These are phyloP conservation scores for Corynascus novoguineensis DNA, from an alignment of 495 filamentous ascomycete genomes.

Conservation along the genomic window DNA sequence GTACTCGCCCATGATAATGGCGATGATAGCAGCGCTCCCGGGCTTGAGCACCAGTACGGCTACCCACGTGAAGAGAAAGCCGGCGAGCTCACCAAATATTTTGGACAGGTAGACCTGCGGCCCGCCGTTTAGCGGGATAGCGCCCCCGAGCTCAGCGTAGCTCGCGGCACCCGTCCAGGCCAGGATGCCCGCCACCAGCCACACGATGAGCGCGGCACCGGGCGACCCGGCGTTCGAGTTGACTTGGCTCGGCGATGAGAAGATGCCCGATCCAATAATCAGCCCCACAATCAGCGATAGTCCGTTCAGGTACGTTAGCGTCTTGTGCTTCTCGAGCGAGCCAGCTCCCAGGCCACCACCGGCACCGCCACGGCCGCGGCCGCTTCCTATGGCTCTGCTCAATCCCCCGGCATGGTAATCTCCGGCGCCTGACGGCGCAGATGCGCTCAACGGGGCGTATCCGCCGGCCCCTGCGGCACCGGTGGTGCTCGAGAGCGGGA, in stretches of 20 bases:
- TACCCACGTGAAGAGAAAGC: conserved; percentile 94
- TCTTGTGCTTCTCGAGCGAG: conserved; percentile 92
- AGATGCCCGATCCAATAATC: conserved; percentile 97
- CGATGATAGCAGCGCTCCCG: conserved; percentile 85
- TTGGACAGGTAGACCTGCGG: conserved; percentile 89
- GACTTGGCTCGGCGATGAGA: conserved; percentile 90
- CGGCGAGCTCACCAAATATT: conserved; percentile 87
- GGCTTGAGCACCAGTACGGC: conserved; percentile 92
- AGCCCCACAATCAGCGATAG: conserved; percentile 83
- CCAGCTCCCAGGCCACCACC: conserved; percentile 39
- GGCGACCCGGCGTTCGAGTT: conserved; percentile 90
- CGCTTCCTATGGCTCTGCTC: background rate
- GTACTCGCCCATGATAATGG: conserved; percentile 98
- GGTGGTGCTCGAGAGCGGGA: conserved; percentile 80
- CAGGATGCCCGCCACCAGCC: conserved; percentile 81
- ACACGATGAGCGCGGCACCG: conserved; percentile 82
- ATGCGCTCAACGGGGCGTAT: conserved; percentile 76
- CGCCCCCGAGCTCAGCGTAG: conserved; percentile 92
- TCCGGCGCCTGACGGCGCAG: conserved; percentile 47
- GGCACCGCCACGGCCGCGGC: background rate
- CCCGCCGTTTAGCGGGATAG: conserved; percentile 92
- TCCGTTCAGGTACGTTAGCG: conserved; percentile 88
- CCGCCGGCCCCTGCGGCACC: conserved; percentile 35
- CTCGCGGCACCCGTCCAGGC: conserved; percentile 96
- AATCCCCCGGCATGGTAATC: no score